phyloP scores from a whole-genome alignment of 2,329 filamentous ascomycete genomes.

The Verticillium zaregamsianum region DNA sequence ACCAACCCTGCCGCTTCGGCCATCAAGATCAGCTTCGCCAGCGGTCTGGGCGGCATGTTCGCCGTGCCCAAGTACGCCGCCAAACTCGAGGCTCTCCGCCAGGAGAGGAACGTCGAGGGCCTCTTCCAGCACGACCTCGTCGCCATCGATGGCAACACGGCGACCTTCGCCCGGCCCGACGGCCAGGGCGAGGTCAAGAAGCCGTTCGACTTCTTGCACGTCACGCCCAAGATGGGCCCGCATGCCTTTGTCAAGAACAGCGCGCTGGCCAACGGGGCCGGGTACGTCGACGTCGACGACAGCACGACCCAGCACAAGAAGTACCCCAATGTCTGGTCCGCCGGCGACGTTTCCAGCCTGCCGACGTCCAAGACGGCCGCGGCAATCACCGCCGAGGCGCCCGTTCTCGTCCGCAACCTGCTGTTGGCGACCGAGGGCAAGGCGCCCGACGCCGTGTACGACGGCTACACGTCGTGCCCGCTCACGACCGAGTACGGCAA shows the following conservation, averaged over 20 bases:
- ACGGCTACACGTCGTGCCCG: constrained; percentile 54
- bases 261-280: constrained; percentile 47
- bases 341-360: constrained; percentile 54
- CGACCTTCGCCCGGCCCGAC: constrained; percentile 41
- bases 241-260: constrained; percentile 51
- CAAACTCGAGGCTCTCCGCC: constrained; percentile 46
- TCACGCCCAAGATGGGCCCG: constrained; percentile 55
- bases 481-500: constrained; percentile 55
- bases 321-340: constrained; percentile 54
- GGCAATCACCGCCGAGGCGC: constrained; percentile 46
- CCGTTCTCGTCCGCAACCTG: constrained; percentile 46
- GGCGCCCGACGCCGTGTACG: constrained; percentile 37
- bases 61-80: constrained; percentile 57
- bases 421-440: constrained; percentile 40
- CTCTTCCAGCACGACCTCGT: constrained; percentile 55
- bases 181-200: constrained; percentile 38
- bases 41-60: constrained; percentile 53
- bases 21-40: constrained; percentile 52
- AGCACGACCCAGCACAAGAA: constrained; percentile 48
- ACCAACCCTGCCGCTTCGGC: constrained; percentile 31
- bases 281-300: constrained; percentile 55
- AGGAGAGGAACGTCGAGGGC: constrained; percentile 52
- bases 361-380: constrained; percentile 55
- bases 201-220: constrained; percentile 52
- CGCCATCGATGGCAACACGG: constrained; percentile 47